Evolutionary conservation across 169 alveolate species (phyloP).

Genomic region (Hepatocystis sp.): DNA sequence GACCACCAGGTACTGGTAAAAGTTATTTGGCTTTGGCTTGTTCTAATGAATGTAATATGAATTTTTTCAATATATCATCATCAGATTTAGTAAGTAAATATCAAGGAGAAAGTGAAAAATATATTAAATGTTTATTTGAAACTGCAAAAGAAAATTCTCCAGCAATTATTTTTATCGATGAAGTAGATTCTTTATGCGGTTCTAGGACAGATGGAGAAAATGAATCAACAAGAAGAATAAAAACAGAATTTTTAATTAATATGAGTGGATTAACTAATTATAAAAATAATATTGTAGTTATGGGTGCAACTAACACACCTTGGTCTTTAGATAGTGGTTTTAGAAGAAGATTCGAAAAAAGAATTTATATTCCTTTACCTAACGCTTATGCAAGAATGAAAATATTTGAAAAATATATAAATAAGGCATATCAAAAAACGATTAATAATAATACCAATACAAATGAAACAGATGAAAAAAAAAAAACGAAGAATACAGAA

Average conservation of each 20-base stretch:
- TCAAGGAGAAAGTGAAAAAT: constrained; percentile 99
- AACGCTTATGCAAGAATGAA: constrained; percentile 93
- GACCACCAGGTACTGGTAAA: constrained; percentile 99
- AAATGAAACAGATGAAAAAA: constrained; percentile 81
- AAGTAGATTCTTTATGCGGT: constrained; percentile 98
- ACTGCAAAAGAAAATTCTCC: constrained; percentile 97
- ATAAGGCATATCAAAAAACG: constrained; percentile 82
- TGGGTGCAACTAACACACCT: constrained; percentile 92
- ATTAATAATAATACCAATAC: constrained; percentile 75
- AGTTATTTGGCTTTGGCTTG: constrained; percentile 99
- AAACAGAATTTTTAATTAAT: constrained; percentile 99
- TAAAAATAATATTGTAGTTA: constrained; percentile 77
- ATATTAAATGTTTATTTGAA: constrained; percentile 94
- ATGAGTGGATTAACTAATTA: constrained; percentile 94
- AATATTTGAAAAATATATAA: constrained; percentile 86
- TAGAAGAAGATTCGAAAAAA: constrained; percentile 97
- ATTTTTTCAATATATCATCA: constrained; percentile 95
- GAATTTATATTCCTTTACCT: constrained; percentile 99
- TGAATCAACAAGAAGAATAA: constrained; percentile 98
- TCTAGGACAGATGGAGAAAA: constrained; percentile 96
- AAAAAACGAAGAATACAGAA: too few relatives aligned
- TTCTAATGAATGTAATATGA: constrained; percentile 98
- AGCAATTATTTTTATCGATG: constrained; percentile 98
- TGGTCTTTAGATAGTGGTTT: constrained; percentile 99
- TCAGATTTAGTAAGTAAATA: constrained; percentile 98